Evolutionary conservation across 768 basidiomycete genomes (phyloP), one percentile per base, ranked within the genome.

Genomic region (Boletus rubroflammeus): DNA sequence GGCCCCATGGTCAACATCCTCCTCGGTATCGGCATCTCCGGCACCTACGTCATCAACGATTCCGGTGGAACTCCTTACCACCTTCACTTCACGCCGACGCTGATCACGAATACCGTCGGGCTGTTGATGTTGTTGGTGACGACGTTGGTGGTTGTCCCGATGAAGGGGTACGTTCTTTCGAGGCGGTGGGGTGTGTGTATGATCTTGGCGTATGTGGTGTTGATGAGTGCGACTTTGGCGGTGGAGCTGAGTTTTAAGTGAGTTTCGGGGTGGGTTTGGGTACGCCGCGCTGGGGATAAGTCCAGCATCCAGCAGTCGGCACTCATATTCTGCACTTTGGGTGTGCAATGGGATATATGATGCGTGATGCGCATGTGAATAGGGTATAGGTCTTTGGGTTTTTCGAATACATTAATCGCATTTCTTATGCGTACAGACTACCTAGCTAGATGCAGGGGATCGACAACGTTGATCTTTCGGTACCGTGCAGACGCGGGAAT

Each of bases 1-100:
- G 88, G 91, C 1, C 91, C 92, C 0, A 92, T 93, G 90, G 81
- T 93, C 60, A 93, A 93, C 71, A 91, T 93, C 56, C 80, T 93
- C 6, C 82, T 93, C 34, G 96, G 96, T 1, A 80, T 98, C 53
- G 97, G 97, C 21, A 80, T 96, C 48, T 93, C 94, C 0, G 96
- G 97, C 6, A 83, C 89, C 3, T 91, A 92, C 66, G 80, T 95
- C 63, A 91, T 89, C 57, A 73, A 81, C 34, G 76, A 88, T 49
- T 83, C 81, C 3, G 64, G 59, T 0, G 60, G 60, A 0, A 47
- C 82, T 42, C 82, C 91, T 7, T 90, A 89, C 67, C 62, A 72
- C n/a, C 78, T 98, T 21, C 75, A 86, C 41, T 89, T 97, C 69
- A 87, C 88, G 15, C 81, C 78, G 0, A 96, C 94, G 1, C 80